Percentiles rank a stretch among this genome's conserved stretches.
Conservation (phyloP, 2,329 filamentous ascomycete species). For the Pseudopithomyces chartarum region DNA sequence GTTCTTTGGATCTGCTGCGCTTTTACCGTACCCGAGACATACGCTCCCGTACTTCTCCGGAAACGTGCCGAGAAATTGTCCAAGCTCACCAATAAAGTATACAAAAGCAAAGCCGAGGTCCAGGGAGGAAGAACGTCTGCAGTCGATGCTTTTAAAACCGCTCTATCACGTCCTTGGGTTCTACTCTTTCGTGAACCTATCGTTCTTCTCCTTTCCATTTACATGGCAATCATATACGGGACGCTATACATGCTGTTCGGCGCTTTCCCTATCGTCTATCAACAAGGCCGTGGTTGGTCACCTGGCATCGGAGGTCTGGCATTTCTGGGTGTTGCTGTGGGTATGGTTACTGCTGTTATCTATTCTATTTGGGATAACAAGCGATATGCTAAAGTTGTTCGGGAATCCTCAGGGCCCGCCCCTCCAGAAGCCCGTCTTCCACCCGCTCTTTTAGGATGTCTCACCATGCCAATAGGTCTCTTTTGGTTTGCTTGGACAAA, state of each 20-base stretch:
- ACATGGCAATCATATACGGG: slow-evolving; percentile 21
- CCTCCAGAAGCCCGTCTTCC: too few species aligned
- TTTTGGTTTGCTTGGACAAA: slow-evolving; percentile 37
- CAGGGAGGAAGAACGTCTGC: not conserved
- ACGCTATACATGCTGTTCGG: slow-evolving; percentile 44
- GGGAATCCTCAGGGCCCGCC: too few species aligned
- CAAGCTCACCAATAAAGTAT: slow-evolving; percentile 60
- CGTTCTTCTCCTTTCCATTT: slow-evolving; percentile 25
- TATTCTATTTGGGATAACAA: not conserved
- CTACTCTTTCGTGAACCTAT: slow-evolving; percentile 64
- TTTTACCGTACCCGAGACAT: slow-evolving; percentile 68
- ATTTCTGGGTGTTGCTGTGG: slow-evolving; percentile 64
- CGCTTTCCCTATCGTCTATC: slow-evolving; percentile 64
- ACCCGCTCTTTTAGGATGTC: too few species aligned
- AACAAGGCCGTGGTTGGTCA: slow-evolving; percentile 57
- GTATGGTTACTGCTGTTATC: slow-evolving; percentile 28
- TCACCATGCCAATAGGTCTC: too few species aligned
- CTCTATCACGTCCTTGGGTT: slow-evolving; percentile 50
- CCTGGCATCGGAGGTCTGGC: slow-evolving; percentile 64
- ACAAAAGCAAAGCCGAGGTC: slow-evolving; percentile 49
- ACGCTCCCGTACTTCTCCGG: slow-evolving; percentile 63
- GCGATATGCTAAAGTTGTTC: not conserved
- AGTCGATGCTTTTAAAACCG: slow-evolving; percentile 31
- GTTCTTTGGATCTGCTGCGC: slow-evolving; percentile 57
- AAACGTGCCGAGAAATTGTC: slow-evolving; percentile 65